Base-by-base conservation (phyloP, 129 eudicot genomes). In the Pulicaria dysenterica region DNA sequence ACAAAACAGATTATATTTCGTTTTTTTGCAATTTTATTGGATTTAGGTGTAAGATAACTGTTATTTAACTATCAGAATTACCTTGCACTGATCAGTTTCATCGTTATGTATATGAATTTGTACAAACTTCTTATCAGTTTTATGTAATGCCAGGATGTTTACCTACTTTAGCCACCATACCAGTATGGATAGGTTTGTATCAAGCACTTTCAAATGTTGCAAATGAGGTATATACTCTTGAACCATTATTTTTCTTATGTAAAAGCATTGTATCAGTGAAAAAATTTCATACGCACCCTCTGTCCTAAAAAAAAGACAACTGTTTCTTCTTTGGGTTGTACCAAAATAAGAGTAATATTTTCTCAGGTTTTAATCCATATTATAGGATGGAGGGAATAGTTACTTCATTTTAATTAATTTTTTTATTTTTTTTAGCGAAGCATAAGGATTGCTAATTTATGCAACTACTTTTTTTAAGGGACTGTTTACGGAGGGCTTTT, bases 151-250 rank as follows among this genome's bases (percentile, higher is more conserved):
- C 93, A 95, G 99, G 99, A 73, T 90, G 97, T 81, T 73, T 95
- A 69, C 99, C 99, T 59, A 95, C 99, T 44, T 83, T 95, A 88
- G 99, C 99, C 48, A 95, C 99, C 57, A 95, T 95, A 86, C 99
- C 99, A 59, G 97, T 95, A 64, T 95, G 88, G 87, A 95, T 95
- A 80, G 99, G 99, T 60, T 83, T 95, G 67, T 95, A 95, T 78
- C 99, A 95, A 86, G 99, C 99, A 72, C 99, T 95, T 77, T 95
- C 99, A 57, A 95, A 95, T 76, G 99, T 95, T 43, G 99, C 99
- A 69, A 94, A 95, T 82, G 99, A 95, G 99, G 99, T 95, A 84
- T 48, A 34, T 5, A 12, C 50, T 68, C 39, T 41, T 70, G 38
- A 15, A 47, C 58, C 46, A 42, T 54, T 15, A 48, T 59, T 57